These are phyloP conservation scores for Pelargonium fulgidum DNA, from an alignment of 441 rosid genomes.

Conservation along the genomic window DNA sequence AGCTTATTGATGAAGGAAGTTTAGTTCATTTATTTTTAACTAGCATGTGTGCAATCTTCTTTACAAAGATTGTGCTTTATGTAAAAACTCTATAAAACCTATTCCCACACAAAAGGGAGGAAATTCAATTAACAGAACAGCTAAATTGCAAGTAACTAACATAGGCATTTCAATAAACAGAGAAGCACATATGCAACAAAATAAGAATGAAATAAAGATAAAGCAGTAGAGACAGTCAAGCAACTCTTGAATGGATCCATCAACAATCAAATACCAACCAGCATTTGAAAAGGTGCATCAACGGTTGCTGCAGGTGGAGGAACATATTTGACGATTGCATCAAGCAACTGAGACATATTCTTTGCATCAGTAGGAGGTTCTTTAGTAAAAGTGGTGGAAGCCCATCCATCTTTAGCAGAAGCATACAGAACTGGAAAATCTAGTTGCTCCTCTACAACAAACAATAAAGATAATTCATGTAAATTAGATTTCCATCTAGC, in stretches of 20 bases:
- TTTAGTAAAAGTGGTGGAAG: constrained; percentile 75
- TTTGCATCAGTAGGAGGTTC: constrained; percentile 60
- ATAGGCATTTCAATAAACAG: too few species aligned
- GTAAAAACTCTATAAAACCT: neutral
- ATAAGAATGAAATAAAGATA: neutral
- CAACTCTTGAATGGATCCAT: constrained; percentile 5
- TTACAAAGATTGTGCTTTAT: neutral
- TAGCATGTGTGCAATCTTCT: neutral
- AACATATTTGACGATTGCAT: constrained; percentile 69
- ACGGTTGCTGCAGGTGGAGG: constrained; percentile 68
- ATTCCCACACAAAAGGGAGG: neutral
- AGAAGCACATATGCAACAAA: neutral
- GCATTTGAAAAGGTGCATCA: constrained; percentile 84
- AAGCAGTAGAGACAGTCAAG: neutral
- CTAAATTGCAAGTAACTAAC: neutral
- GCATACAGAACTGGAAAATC: constrained; percentile 98
- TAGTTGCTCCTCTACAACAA: constrained; percentile 74
- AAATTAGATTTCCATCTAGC: constrained; percentile 11
- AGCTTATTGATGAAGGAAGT: too few species aligned
- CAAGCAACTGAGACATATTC: constrained; percentile 89
- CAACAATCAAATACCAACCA: constrained; percentile 43
- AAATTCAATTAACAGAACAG: neutral
- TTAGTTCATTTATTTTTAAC: too few species aligned
- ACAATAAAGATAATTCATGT: constrained; percentile 16
- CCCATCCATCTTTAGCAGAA: constrained; percentile 99